These are phyloP conservation scores for Penicillium verhagenii DNA, from an alignment of 495 filamentous ascomycete genomes.

Conservation along the genomic window DNA sequence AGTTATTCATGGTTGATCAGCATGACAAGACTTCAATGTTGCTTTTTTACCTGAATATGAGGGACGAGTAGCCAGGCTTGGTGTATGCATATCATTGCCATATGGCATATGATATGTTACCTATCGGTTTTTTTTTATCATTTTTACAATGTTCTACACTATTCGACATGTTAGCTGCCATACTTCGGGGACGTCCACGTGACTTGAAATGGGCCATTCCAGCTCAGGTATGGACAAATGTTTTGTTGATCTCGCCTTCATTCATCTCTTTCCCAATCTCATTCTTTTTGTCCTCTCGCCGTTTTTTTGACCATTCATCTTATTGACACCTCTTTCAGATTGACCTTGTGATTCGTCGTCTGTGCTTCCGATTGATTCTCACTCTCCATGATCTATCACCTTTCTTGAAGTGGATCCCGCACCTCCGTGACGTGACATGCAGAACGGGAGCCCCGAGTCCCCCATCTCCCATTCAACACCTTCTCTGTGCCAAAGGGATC, in stretches of 20 bases:
- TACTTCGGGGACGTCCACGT: neutral
- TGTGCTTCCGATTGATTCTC: neutral
- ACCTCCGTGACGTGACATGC: conserved; percentile 23
- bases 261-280: neutral
- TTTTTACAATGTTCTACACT: no score
- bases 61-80: neutral
- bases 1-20: neutral
- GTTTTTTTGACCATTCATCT: neutral
- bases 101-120: neutral
- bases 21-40: neutral
- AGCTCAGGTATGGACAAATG: neutral
- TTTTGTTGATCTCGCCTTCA: neutral
- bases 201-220: neutral
- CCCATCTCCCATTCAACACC: conserved; percentile 8
- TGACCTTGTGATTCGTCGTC: neutral
- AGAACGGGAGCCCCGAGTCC: conserved; percentile 4
- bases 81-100: neutral
- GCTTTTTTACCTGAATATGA: neutral
- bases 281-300: neutral
- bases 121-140: neutral
- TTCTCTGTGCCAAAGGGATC: conserved; percentile 11
- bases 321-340: neutral
- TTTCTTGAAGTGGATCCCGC: conserved; percentile 15
- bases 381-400: conserved; percentile 16
- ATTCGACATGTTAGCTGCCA: no score